Evolutionary conservation across 768 basidiomycete genomes (phyloP).

Genomic region (Hortiboletus flavorubellus): DNA sequence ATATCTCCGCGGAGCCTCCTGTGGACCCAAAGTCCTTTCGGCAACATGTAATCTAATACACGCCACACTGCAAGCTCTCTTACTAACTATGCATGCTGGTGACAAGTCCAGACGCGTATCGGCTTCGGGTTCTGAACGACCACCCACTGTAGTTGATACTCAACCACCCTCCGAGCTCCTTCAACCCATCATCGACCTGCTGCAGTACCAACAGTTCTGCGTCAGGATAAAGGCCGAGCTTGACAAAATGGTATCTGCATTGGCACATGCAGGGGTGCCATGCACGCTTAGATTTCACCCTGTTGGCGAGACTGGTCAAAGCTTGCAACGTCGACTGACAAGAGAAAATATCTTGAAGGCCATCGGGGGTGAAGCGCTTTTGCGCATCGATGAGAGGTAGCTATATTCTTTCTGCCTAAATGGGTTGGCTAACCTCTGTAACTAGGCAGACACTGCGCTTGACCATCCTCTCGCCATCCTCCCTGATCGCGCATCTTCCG

Average conservation of each 20-base stretch:
- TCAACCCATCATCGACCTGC: constrained; percentile 71
- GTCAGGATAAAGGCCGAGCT: constrained; percentile 58
- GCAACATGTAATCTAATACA: constrained; percentile 67
- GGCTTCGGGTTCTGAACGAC: constrained; percentile 25
- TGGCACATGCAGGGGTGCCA: constrained; percentile 53
- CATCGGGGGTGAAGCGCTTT: constrained; percentile 68
- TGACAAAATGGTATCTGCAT: constrained; percentile 43
- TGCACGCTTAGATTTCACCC: constrained; percentile 56
- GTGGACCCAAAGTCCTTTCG: constrained; percentile 17
- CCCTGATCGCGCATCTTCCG: constrained; percentile 71
- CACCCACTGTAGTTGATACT: constrained; percentile 15
- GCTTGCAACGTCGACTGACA: constrained; percentile 47
- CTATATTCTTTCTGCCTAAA: constrained; percentile 1
- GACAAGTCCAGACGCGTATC: constrained; percentile 43
- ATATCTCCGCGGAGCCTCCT: constrained; percentile 6
- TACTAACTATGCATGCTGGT: constrained; percentile 56
- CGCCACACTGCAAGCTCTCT: constrained; percentile 56
- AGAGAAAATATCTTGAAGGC: constrained; percentile 38
- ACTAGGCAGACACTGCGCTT: constrained; percentile 72
- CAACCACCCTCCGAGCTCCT: constrained; percentile 48
- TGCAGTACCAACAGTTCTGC: constrained; percentile 80
- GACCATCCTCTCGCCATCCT: constrained; percentile 73
- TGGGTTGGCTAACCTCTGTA: background rate
- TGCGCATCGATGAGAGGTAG: constrained; percentile 69
- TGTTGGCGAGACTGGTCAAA: constrained; percentile 64